phyloP scores from a whole-genome alignment of 768 basidiomycete species.

The Agrocybe pediades region DNA sequence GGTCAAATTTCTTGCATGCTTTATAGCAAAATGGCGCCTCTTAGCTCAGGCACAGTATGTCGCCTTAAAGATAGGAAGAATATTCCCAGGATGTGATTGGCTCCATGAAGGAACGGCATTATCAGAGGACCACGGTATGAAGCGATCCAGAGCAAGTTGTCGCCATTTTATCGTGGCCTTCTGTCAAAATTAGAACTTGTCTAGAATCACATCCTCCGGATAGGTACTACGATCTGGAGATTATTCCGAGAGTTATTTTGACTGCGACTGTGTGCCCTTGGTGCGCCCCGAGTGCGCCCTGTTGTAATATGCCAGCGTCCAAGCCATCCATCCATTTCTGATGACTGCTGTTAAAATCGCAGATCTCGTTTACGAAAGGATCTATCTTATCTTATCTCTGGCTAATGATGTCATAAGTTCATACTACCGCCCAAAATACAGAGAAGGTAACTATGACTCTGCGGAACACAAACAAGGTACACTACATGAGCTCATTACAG shows the following conservation, averaged over 20 bases:
- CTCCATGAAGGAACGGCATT: background rate
- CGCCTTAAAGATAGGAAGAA: background rate
- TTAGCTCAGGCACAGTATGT: background rate
- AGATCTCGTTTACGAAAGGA: too few relatives aligned
- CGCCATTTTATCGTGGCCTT: background rate
- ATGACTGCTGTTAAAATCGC: too few relatives aligned
- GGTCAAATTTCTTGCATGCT: background rate
- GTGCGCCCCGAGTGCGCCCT: too few relatives aligned
- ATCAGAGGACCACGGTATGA: background rate
- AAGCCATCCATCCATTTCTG: too few relatives aligned
- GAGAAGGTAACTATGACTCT: too few relatives aligned
- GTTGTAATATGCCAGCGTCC: too few relatives aligned
- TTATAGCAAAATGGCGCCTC: background rate
- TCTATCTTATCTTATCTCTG: conserved; percentile 16
- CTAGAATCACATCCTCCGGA: conserved; percentile 5
- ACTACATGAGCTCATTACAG: conserved; percentile 10
- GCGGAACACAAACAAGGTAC: too few relatives aligned
- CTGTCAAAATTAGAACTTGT: conserved; percentile 9
- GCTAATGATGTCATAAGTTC: conserved; percentile 7
- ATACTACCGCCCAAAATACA: too few relatives aligned
- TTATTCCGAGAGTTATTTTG: background rate
- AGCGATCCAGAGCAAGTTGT: background rate
- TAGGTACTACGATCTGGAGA: background rate
- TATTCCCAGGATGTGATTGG: background rate
- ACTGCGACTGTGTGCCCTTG: too few relatives aligned